A percentile compares a stretch with the other conserved stretches of the same genome.
phyloP scores from a whole-genome alignment of 2,329 filamentous ascomycete species.

The Fusarium ambrosium region DNA sequence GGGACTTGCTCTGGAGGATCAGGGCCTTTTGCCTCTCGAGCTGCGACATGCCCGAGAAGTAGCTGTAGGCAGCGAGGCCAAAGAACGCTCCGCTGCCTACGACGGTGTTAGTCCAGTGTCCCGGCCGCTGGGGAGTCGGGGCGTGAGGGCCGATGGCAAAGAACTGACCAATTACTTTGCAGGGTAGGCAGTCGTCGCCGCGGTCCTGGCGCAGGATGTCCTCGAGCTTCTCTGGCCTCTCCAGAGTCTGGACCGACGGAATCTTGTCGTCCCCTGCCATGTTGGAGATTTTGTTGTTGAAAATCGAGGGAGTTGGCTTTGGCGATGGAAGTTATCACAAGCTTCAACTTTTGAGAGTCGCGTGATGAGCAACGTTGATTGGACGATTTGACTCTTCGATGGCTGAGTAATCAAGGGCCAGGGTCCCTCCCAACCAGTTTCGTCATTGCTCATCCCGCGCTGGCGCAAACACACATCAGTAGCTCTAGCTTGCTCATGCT shows the following conservation, averaged over 20 bases:
- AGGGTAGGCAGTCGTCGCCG: constrained; percentile 77
- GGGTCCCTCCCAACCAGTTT: constrained; percentile 32
- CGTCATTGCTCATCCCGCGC: constrained; percentile 49
- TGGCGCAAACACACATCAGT: constrained; percentile 21
- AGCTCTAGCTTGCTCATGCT: constrained; percentile 32
- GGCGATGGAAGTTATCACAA: constrained; percentile 26
- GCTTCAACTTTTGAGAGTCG: constrained; percentile 29
- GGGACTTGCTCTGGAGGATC: constrained; percentile 77
- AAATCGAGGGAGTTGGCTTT: background rate
- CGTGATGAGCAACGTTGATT: constrained; percentile 37
- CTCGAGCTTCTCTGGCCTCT: constrained; percentile 73
- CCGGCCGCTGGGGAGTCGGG: constrained; percentile 10
- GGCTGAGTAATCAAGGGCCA: constrained; percentile 46
- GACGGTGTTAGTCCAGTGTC: constrained; percentile 28
- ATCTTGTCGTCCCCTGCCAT: constrained; percentile 58
- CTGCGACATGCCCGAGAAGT: constrained; percentile 79
- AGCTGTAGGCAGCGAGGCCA: constrained; percentile 82
- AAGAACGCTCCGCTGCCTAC: constrained; percentile 81
- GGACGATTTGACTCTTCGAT: constrained; percentile 13
- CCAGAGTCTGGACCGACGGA: constrained; percentile 65
- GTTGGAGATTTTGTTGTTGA: constrained; percentile 18
- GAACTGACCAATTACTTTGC: constrained; percentile 76
- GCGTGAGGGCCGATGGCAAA: constrained; percentile 11
- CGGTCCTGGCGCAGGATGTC: constrained; percentile 69
- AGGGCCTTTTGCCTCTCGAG: constrained; percentile 74